These are phyloP conservation scores for Rhytidhysteron rufulum DNA, from an alignment of 2,329 filamentous ascomycete species.

Conservation along the genomic window DNA sequence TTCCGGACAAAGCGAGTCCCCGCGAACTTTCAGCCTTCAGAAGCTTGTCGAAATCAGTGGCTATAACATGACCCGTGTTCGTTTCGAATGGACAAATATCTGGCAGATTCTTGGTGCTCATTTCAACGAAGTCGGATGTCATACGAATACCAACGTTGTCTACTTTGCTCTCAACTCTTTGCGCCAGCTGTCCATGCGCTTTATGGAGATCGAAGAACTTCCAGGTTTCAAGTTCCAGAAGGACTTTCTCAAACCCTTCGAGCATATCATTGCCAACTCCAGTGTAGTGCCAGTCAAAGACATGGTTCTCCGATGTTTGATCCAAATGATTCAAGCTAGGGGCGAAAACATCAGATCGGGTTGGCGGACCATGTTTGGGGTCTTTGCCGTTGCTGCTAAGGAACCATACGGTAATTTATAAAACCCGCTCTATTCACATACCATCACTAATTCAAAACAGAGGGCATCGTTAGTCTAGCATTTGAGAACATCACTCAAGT, in stretches of 20 bases:
- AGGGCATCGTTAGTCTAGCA: constrained; percentile 92
- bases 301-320: constrained; percentile 90
- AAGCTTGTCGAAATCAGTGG: constrained; percentile 99
- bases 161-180: constrained; percentile 96
- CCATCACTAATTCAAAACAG: constrained; percentile 40
- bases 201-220: constrained; percentile 96
- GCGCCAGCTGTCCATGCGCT: constrained; percentile 94
- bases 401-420: constrained; percentile 68
- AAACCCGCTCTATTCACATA: not conserved
- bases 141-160: constrained; percentile 93
- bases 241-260: constrained; percentile 96
- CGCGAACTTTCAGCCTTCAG: constrained; percentile 93
- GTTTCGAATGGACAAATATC: constrained; percentile 97
- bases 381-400: constrained; percentile 91
- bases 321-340: constrained; percentile 97
- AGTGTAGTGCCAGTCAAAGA: constrained; percentile 92
- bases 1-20: constrained; percentile 91
- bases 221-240: constrained; percentile 99
- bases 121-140: constrained; percentile 96
- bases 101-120: constrained; percentile 98
- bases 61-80: constrained; percentile 98
- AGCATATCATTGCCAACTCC: constrained; percentile 94
- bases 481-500: constrained; percentile 96
- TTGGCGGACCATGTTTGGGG: constrained; percentile 99
- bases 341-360: constrained; percentile 96